Evolutionary conservation across 176 grass and related monocot species (phyloP), one percentile per base, ranked within the genome.

Genomic region (Lolium rigidum): DNA sequence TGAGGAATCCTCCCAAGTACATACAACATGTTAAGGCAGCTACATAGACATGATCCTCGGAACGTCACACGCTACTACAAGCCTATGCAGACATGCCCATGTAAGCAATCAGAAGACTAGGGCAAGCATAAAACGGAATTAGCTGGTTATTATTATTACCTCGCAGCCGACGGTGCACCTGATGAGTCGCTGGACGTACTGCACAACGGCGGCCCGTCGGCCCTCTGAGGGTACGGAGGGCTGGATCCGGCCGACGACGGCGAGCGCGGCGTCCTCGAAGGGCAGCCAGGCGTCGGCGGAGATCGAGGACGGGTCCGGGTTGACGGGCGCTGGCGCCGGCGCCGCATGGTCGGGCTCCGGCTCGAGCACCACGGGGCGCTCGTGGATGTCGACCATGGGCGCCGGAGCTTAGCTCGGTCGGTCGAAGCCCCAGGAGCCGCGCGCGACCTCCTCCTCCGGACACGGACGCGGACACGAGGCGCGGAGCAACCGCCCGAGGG

Each of bases 341-440:
- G 61, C 69, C 49, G 59, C 81, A 18, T 43, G 79, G 35, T 88
- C 84, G 41, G 68, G 68, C 2, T 82, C 72, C 26, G 81, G 81
- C 70, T 79, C 85, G 31, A 55, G 55, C 83, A 18, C 83, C 77
- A 76, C 76, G 52, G 66, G 35, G 88, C 88, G 89, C 17, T 83
- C 80, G 58, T 89, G 84, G 87, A 92, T 89, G 84, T 94, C 88
- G 54, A 91, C 92, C 96, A 98, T 95, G 74, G 83, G 73, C 81
- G 62, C 38, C 84, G 68, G 80, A 73, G 68, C 77, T 62, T 62
- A 66, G 68, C 77, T 62, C 12, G 52, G 15, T 54, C 52, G 4
- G 56, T 31, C 14, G 4, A 80, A 60, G 77, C 83, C 67, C 69
- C 25, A 67, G 24, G 14, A 15, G 11, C 69, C 58, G 61, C 24